Evolutionary conservation across 768 basidiomycete species (phyloP).

Genomic region (Wakefieldia striispora): DNA sequence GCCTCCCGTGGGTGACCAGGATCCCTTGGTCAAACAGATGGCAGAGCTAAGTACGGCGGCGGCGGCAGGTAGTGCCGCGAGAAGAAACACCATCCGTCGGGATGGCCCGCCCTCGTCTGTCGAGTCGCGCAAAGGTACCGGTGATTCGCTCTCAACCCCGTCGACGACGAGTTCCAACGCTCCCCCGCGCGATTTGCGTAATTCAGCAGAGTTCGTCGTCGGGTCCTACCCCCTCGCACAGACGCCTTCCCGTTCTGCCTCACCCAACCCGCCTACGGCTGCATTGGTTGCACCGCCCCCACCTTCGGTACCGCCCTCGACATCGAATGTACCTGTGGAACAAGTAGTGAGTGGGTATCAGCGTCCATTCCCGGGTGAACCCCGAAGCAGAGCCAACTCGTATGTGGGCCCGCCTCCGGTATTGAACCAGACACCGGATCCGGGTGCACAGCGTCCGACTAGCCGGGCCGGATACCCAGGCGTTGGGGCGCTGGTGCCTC

Average conservation of each 20-base stretch:
- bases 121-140: slow-evolving; percentile 26
- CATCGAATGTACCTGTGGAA: slow-evolving; percentile 59
- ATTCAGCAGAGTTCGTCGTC: slow-evolving; percentile 76
- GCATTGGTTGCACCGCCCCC: slow-evolving; percentile 71
- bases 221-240: slow-evolving; percentile 62
- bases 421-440: slow-evolving; percentile 26
- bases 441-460: slow-evolving; percentile 47
- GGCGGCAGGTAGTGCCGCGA: slow-evolving; percentile 11
- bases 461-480: slow-evolving; percentile 74
- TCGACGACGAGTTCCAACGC: slow-evolving; percentile 16
- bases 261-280: slow-evolving; percentile 72
- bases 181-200: slow-evolving; percentile 58
- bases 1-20: slow-evolving; percentile 42
- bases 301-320: slow-evolving; percentile 32
- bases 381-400: slow-evolving; percentile 55
- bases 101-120: slow-evolving; percentile 22
- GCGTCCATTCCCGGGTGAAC: slow-evolving; percentile 86
- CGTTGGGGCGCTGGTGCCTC: slow-evolving; percentile 73
- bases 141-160: slow-evolving; percentile 26
- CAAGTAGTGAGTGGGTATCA: slow-evolving; percentile 76
- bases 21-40: slow-evolving; percentile 68
- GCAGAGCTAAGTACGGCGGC: slow-evolving; percentile 45
- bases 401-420: slow-evolving; percentile 33
- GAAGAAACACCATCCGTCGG: slow-evolving; percentile 26
- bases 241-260: slow-evolving; percentile 60